Conservation (phyloP, 495 filamentous ascomycete species). For the Aspergillus olivimuriae region DNA sequence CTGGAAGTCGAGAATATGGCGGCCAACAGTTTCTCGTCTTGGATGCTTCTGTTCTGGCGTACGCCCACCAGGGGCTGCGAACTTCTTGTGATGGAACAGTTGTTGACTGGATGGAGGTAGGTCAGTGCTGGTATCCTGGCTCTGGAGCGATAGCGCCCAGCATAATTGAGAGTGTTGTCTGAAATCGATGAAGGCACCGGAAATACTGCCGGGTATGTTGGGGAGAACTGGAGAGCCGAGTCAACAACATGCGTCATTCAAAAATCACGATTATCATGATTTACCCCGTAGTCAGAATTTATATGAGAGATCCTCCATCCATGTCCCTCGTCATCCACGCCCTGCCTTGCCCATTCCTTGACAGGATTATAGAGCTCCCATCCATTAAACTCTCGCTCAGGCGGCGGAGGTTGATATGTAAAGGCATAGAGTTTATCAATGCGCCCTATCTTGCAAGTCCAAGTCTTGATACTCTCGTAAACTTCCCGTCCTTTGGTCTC, state of each 20-base stretch:
- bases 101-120: slow-evolving; percentile 94
- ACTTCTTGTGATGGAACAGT: slow-evolving; percentile 92
- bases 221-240: slow-evolving; percentile 61
- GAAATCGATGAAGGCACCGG: slow-evolving; percentile 83
- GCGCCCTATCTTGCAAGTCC: slow-evolving; percentile 75
- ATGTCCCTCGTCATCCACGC: slow-evolving; percentile 68
- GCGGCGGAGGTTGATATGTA: slow-evolving; percentile 63
- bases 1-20: slow-evolving; percentile 84
- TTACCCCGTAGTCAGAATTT: slow-evolving; percentile 73
- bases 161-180: slow-evolving; percentile 94
- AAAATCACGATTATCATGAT: neutral
- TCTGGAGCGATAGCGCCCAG: slow-evolving; percentile 79
- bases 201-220: slow-evolving; percentile 87
- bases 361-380: slow-evolving; percentile 85
- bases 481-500: slow-evolving; percentile 76
- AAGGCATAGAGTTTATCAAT: slow-evolving; percentile 93
- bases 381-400: slow-evolving; percentile 71
- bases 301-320: slow-evolving; percentile 90
- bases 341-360: slow-evolving; percentile 74
- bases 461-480: slow-evolving; percentile 76
- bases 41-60: slow-evolving; percentile 81
- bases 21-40: slow-evolving; percentile 89
- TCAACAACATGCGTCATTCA: slow-evolving; percentile 17
- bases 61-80: slow-evolving; percentile 90
- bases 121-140: slow-evolving; percentile 81